Evolutionary conservation across 306 rosid species (phyloP), one percentile per base, ranked within the genome.

Genomic region (Acmispon strigosus): DNA sequence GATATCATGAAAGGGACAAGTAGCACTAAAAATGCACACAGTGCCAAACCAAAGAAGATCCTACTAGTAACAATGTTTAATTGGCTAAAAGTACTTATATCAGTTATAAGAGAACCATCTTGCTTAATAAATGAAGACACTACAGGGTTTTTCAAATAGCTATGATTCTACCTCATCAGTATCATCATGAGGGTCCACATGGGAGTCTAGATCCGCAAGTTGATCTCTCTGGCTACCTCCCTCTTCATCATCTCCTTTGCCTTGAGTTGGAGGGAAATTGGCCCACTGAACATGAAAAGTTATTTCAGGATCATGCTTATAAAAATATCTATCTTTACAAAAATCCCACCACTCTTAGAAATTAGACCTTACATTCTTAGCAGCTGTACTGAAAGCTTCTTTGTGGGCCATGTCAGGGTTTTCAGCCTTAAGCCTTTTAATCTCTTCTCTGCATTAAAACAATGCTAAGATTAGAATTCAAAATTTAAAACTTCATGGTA

Each of bases 381-480:
- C 89, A 76, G 97, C 96, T 8, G 97, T 80, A 51, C 96, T 90
- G 81, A 93, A 93, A 47, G 98, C 97, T 78, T 88, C 94, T 80
- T 93, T 93, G 82, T 93, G 98, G 50, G 92, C 84, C 97, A 93
- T 90, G 57, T 73, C 82, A 54, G 98, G 98, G 59, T 93, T 80
- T 49, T 81, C 88, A 70, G 88, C 80, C 82, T 93, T 93, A n/a
- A 93, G 94, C 86, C 97, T 90, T 63, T 76, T 88, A 69, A 93
- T 90, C 89, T 93, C 98, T 57, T 88, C 92, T 77, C 97, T 94
- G 85, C 66, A 84, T 67, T 10, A 74, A 70, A 77, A 16, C 39
- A 68, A 72, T 5, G 48, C 39, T 50, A 10, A 57, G 54, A 77
- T 76, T 15, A 63, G 42, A 69, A 37, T 45, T 36, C 62, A 48